phyloP scores from a whole-genome alignment of 495 filamentous ascomycete species.

The Penicillium arizonense region DNA sequence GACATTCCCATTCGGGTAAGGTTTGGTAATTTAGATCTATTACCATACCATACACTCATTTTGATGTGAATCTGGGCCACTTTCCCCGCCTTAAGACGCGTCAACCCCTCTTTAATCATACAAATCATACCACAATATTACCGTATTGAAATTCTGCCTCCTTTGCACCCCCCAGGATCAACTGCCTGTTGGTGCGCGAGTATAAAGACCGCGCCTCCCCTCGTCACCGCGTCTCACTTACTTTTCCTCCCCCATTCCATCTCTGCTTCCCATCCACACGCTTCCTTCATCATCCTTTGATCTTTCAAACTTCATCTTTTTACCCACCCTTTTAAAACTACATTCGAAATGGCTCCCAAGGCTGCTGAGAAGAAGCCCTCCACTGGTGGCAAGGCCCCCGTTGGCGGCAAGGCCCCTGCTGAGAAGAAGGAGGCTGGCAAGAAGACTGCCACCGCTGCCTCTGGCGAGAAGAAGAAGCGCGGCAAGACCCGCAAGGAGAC shows the following conservation, averaged over 20 bases:
- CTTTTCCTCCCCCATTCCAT: conserved; percentile 37
- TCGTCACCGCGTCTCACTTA: conserved; percentile 45
- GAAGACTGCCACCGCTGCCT: conserved; percentile 83
- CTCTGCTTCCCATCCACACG: conserved; percentile 30
- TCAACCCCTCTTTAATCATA: conserved; percentile 41
- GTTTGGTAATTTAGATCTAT: conserved; percentile 21
- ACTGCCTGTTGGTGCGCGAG: conserved; percentile 38
- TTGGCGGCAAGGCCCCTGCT: conserved; percentile 75
- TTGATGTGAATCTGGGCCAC: conserved; percentile 18
- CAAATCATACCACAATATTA: conserved; percentile 45
- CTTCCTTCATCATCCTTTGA: conserved; percentile 23
- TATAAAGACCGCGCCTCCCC: conserved; percentile 53
- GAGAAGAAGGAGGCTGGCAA: conserved; percentile 99
- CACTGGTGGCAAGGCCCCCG: conserved; percentile 94
- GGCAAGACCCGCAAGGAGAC: conserved; percentile 99
- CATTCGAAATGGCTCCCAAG: conserved; percentile 89
- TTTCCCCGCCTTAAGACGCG: conserved; percentile 23
- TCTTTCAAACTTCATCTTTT: conserved; percentile 30
- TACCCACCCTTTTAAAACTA: conserved; percentile 20
- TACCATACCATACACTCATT: conserved; percentile 9
- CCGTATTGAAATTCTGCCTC: conserved; percentile 53
- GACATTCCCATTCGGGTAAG: conserved; percentile 31
- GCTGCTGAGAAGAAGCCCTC: conserved; percentile 95
- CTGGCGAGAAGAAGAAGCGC: conserved; percentile 99
- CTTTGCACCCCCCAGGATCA: conserved; percentile 45